phyloP scores from a whole-genome alignment of 192 early-diverging fungal genomes.

The Backusella morwellensis region DNA sequence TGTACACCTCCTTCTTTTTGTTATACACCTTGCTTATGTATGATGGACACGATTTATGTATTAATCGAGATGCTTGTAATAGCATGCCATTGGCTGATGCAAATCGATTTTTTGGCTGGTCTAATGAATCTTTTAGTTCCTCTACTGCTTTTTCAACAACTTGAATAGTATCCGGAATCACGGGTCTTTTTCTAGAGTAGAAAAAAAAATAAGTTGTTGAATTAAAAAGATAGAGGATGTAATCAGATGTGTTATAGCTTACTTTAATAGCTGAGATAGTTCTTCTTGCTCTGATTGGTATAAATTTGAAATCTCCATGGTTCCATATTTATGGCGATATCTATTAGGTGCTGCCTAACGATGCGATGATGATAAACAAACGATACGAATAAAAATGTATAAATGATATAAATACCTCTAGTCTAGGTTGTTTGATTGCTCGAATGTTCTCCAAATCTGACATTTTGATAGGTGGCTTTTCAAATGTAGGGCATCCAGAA shows the following conservation, averaged over 20 bases:
- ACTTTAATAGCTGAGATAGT: slow-evolving; percentile 21
- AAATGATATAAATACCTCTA: slow-evolving; percentile 7
- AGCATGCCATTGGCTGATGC: slow-evolving; percentile 28
- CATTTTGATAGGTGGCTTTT: slow-evolving; percentile 44
- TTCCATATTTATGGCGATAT: slow-evolving; percentile 29
- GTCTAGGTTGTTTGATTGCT: slow-evolving; percentile 4
- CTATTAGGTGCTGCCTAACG: slow-evolving; percentile 1
- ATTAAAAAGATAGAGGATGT: background rate
- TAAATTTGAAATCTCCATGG: slow-evolving; percentile 20
- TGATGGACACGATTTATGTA: slow-evolving; percentile 8
- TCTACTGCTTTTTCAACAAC: slow-evolving; percentile 10
- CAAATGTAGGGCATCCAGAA: slow-evolving; percentile 73
- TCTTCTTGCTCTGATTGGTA: background rate
- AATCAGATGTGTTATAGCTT: background rate
- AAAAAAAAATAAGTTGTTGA: background rate
- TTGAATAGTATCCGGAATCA: slow-evolving; percentile 11
- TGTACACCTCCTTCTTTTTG: slow-evolving; percentile 24
- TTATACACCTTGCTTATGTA: slow-evolving; percentile 25
- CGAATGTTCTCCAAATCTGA: slow-evolving; percentile 34
- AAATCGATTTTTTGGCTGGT: slow-evolving; percentile 8
- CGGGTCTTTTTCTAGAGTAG: slow-evolving; percentile 9
- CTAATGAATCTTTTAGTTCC: slow-evolving; percentile 12
- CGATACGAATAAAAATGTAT: too few species aligned
- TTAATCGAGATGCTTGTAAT: slow-evolving; percentile 26
- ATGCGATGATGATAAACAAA: background rate